Evolutionary conservation across 1,139 yeast species (phyloP).

Genomic region (Williopsis jadinii): DNA sequence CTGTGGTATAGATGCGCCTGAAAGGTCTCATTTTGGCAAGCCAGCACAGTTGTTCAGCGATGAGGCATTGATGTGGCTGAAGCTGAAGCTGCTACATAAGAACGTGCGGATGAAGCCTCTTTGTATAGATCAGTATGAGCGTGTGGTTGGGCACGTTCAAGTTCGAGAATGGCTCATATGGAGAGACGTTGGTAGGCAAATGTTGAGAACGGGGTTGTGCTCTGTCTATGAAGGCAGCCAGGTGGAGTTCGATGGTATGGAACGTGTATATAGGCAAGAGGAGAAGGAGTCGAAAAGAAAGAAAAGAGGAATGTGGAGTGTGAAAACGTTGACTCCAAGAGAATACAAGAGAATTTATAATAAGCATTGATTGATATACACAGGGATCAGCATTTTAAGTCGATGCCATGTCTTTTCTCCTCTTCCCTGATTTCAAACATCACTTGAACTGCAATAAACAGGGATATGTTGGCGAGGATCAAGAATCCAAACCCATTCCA

Average conservation of each 20-base stretch:
- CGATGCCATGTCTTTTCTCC: constrained; percentile 78
- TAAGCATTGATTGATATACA: background rate
- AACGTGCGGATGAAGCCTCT: constrained; percentile 71
- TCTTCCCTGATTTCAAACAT: constrained; percentile 91
- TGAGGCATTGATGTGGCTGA: constrained; percentile 78
- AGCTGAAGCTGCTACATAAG: constrained; percentile 54
- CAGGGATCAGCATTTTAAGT: constrained; percentile 56
- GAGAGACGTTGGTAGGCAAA: constrained; percentile 78
- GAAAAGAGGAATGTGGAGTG: constrained; percentile 66
- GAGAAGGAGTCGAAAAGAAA: constrained; percentile 54
- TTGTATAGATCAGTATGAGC: constrained; percentile 77
- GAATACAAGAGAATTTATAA: constrained; percentile 45
- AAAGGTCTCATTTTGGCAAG: constrained; percentile 88
- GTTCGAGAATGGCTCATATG: constrained; percentile 62
- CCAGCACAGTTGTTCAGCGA: constrained; percentile 86
- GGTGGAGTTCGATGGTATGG: constrained; percentile 82
- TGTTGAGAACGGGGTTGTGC: constrained; percentile 78
- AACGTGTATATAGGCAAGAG: constrained; percentile 45
- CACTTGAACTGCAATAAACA: constrained; percentile 82
- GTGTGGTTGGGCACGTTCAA: constrained; percentile 79
- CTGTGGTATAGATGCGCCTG: constrained; percentile 99
- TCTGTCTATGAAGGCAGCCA: constrained; percentile 82
- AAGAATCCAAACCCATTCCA: constrained; percentile 61
- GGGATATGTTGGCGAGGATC: constrained; percentile 51
- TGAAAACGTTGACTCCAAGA: constrained; percentile 63